Conservation (phyloP, 805 yeast species). For the Metschnikowia noctiluminum region DNA sequence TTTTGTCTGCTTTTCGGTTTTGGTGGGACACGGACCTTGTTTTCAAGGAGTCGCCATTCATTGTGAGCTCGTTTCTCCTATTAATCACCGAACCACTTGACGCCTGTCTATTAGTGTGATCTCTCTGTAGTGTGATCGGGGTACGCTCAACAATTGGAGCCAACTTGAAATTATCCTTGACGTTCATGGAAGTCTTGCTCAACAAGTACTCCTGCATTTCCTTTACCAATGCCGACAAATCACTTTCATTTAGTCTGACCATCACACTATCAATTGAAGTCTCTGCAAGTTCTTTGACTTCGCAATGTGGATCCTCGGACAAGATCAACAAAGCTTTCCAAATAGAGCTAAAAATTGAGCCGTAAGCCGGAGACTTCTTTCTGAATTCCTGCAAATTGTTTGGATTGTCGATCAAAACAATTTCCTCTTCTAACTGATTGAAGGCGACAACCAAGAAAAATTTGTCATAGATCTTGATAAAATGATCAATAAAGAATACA, state of each 20-base stretch:
- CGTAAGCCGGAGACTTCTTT: slow-evolving; percentile 74
- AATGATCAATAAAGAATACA: slow-evolving; percentile 69
- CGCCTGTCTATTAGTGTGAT: slow-evolving; percentile 17
- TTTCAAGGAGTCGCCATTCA: slow-evolving; percentile 26
- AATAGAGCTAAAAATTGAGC: slow-evolving; percentile 77
- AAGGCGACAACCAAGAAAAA: slow-evolving; percentile 86
- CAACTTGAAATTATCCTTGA: slow-evolving; percentile 39
- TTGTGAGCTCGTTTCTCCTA: slow-evolving; percentile 25
- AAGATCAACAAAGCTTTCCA: slow-evolving; percentile 83
- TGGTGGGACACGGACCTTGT: slow-evolving; percentile 30
- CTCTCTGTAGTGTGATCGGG: slow-evolving; percentile 17
- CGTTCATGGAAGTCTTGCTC: slow-evolving; percentile 45
- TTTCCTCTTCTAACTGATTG: slow-evolving; percentile 78
- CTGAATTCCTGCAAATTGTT: slow-evolving; percentile 60
- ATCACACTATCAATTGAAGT: slow-evolving; percentile 72
- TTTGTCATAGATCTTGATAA: slow-evolving; percentile 63
- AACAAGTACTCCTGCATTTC: slow-evolving; percentile 64
- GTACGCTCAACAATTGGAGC: slow-evolving; percentile 36
- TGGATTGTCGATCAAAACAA: slow-evolving; percentile 61
- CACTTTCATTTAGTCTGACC: slow-evolving; percentile 59
- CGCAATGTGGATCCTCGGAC: slow-evolving; percentile 84
- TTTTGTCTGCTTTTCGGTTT: slow-evolving; percentile 24
- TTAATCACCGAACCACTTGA: slow-evolving; percentile 23
- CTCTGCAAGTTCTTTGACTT: slow-evolving; percentile 70
- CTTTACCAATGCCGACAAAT: slow-evolving; percentile 58